phyloP scores from a whole-genome alignment of 2,329 filamentous ascomycete species.

The Colletotrichum sp. region DNA sequence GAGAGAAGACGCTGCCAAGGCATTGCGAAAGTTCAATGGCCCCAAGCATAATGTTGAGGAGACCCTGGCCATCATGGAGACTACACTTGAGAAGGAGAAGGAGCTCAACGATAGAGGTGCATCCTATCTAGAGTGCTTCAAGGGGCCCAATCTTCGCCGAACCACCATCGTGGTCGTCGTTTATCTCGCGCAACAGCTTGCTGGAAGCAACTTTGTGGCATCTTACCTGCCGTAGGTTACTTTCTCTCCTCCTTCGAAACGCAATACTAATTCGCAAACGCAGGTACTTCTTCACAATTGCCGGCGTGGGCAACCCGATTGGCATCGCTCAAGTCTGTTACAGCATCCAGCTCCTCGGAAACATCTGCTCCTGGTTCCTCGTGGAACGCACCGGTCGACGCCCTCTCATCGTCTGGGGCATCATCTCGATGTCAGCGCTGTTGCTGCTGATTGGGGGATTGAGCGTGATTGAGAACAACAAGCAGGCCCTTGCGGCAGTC shows the following conservation, averaged over 20 bases:
- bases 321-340: constrained; percentile 44
- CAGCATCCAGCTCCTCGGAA: constrained; percentile 43
- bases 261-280: constrained; percentile 38
- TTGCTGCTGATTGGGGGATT: constrained; percentile 35
- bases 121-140: constrained; percentile 55
- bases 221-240: constrained; percentile 25
- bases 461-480: constrained; percentile 21
- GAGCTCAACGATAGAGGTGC: constrained; percentile 34
- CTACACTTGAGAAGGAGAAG: constrained; percentile 34
- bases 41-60: constrained; percentile 27
- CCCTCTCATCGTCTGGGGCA: constrained; percentile 39
- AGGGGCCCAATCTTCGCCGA: constrained; percentile 50
- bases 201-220: constrained; percentile 50
- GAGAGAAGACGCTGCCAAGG: constrained; percentile 34
- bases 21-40: constrained; percentile 34
- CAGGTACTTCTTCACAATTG: constrained; percentile 41
- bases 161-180: constrained; percentile 63
- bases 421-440: neutral
- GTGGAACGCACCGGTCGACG: constrained; percentile 39
- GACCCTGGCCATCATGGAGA: constrained; percentile 28
- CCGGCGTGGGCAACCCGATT: constrained; percentile 38
- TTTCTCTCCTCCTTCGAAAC: neutral
- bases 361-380: constrained; percentile 40
- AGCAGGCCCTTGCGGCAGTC: neutral
- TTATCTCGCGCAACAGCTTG: constrained; percentile 67